Conservation (phyloP, 306 rosid species). For the Lathyrus aphaca region DNA sequence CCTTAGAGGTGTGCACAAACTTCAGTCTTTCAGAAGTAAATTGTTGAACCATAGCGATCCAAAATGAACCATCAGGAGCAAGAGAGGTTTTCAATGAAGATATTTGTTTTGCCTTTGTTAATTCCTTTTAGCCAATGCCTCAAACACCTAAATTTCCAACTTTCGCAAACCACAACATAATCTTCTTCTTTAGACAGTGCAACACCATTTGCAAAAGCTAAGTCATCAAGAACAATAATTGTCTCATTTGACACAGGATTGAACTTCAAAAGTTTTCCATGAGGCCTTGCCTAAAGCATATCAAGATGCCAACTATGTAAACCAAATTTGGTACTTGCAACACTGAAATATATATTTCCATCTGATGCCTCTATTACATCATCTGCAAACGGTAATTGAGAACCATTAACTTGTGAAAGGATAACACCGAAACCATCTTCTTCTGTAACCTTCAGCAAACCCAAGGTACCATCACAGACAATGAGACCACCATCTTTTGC, state of each 20-base stretch:
- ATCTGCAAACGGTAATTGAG: conserved; percentile 57
- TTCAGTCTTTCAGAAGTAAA: conserved; percentile 43
- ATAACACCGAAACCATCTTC: conserved; percentile 50
- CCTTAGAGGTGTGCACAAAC: conserved; percentile 55
- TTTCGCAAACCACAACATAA: conserved; percentile 61
- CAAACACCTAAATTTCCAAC: conserved; percentile 56
- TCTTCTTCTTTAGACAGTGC: conserved; percentile 66
- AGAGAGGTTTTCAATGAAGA: conserved; percentile 66
- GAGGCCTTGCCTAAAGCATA: conserved; percentile 68
- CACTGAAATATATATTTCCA: conserved; percentile 62
- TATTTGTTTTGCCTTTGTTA: conserved; percentile 58
- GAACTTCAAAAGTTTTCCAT: conserved; percentile 69
- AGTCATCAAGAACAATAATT: conserved; percentile 46
- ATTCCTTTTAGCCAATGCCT: conserved; percentile 67
- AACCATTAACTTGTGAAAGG: conserved; percentile 41
- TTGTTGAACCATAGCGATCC: conserved; percentile 66
- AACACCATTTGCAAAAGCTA: conserved; percentile 74
- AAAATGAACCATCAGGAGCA: conserved; percentile 77
- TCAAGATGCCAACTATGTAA: conserved; percentile 57
- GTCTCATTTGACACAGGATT: conserved; percentile 51
- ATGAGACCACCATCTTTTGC: conserved; percentile 57
- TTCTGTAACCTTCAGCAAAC: conserved; percentile 47
- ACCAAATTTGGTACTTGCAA: conserved; percentile 60
- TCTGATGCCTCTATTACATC: conserved; percentile 72
- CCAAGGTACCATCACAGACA: conserved; percentile 53